Base-by-base conservation (phyloP, 2,329 filamentous ascomycete genomes). In the Cladophialophora carrionii region DNA sequence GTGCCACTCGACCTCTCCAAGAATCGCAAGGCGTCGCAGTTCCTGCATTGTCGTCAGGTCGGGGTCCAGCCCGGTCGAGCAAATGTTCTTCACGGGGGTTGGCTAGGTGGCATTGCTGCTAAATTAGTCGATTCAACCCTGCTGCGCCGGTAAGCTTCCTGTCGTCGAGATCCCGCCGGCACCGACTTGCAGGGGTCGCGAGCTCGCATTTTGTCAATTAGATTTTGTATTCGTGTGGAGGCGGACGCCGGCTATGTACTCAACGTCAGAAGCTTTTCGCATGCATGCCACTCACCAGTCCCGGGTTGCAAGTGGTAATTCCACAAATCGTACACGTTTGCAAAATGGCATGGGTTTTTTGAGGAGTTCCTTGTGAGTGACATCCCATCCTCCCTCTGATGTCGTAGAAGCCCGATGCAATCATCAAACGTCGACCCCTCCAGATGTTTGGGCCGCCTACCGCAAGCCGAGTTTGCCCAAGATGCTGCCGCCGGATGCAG, bases 391-490 rank as follows among this genome's bases (percentile, higher is more conserved):
- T 55, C 49, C 54, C 52, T 64, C 52, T 32, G 22, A 53, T 54
- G 37, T 17, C 62, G 61, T 62, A 22, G 48, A 31, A 32, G 63
- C 46, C 58, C 57, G 31, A 60, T 32, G 46, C 57, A 53, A 60
- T 20, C 52, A 34, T 54, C 34, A 53, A 51, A 24, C 37, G n/a
- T 43, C 37, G n/a, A n/a, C 26, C 9, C 31, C 32, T 26, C 32
- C 48, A 29, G 20, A 12, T 52, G 29, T 31, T 12, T n/a, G 26
- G 5, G 14, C 20, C 34, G 20, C 59, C 57, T 63, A 72, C 57
- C 68, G 66, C 65, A 86, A 75, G 55, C 84, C 83, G 67, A 87
- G 77, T 77, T 84, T 85, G 77, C 78, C 80, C 65, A 86, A 73
- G 60, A 87, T 77, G 68, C 78, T 78, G 53, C 74, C 74, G 56